These are phyloP conservation scores for Claviceps humidiphila DNA, from an alignment of 2,329 filamentous ascomycete species.

Conservation along the genomic window DNA sequence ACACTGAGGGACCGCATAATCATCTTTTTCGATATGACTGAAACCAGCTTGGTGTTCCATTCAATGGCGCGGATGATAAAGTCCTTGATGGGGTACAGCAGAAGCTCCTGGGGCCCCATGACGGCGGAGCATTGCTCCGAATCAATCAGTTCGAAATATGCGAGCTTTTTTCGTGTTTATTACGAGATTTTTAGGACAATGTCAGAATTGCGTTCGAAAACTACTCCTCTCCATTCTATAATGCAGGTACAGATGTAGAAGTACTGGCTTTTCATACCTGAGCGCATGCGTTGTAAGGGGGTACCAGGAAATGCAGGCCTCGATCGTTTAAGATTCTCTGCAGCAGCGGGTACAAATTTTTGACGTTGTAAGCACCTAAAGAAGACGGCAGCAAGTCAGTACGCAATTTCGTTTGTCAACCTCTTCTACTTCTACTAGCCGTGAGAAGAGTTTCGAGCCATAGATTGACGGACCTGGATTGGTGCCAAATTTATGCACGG, in stretches of 20 bases:
- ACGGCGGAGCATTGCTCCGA: conserved; percentile 60
- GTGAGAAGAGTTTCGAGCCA: too few relatives aligned
- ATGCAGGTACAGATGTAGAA: background rate
- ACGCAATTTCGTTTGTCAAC: background rate
- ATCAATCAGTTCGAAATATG: conserved; percentile 59
- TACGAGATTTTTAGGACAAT: background rate
- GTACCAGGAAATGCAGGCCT: conserved; percentile 62
- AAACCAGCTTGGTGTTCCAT: conserved; percentile 54
- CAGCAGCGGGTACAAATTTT: conserved; percentile 63
- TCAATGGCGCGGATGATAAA: conserved; percentile 55
- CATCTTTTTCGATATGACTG: conserved; percentile 48
- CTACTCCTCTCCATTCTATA: background rate
- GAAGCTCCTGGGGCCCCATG: conserved; percentile 71
- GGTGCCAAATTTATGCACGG: conserved; percentile 71
- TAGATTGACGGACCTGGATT: conserved; percentile 48
- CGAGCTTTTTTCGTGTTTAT: conserved; percentile 33
- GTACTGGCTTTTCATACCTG: conserved; percentile 43
- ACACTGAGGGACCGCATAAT: conserved; percentile 57
- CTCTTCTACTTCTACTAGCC: background rate
- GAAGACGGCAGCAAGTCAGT: background rate
- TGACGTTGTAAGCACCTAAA: conserved; percentile 55
- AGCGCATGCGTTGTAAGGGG: conserved; percentile 77
- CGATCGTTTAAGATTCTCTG: conserved; percentile 59
- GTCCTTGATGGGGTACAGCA: conserved; percentile 75
- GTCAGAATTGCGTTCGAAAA: background rate